Conservation (phyloP, 2,329 filamentous ascomycete species). For the Lasiodiplodia citricola region DNA sequence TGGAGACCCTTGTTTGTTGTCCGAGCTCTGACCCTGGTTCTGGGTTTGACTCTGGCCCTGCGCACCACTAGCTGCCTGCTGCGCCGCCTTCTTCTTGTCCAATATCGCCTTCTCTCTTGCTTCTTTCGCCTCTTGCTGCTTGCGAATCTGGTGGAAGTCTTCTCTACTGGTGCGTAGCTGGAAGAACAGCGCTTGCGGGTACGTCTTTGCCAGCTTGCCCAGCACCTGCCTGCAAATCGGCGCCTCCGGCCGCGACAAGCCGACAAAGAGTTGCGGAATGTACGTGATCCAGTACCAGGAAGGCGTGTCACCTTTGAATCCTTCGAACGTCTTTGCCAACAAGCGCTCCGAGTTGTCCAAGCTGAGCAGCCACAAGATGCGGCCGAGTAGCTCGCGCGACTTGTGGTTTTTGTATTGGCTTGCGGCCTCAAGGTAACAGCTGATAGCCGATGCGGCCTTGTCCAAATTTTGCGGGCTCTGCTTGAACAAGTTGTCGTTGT, state of each 20-base stretch:
- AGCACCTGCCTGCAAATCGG: slow-evolving; percentile 84
- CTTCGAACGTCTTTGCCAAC: slow-evolving; percentile 85
- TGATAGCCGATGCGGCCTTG: slow-evolving; percentile 87
- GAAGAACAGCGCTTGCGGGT: slow-evolving; percentile 94
- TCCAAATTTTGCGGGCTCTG: slow-evolving; percentile 81
- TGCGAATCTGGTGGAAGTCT: slow-evolving; percentile 92
- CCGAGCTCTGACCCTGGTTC: slow-evolving; percentile 2
- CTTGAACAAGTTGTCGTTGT: slow-evolving; percentile 96
- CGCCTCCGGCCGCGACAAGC: slow-evolving; percentile 89
- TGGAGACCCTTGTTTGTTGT: slow-evolving; percentile 41
- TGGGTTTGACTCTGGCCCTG: slow-evolving; percentile 4
- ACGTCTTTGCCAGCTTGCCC: slow-evolving; percentile 91
- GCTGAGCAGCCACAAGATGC: slow-evolving; percentile 94
- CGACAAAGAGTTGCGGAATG: slow-evolving; percentile 93
- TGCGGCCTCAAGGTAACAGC: slow-evolving; percentile 94
- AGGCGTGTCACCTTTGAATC: slow-evolving; percentile 95
- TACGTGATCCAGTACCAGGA: slow-evolving; percentile 99
- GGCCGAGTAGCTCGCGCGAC: slow-evolving; percentile 88
- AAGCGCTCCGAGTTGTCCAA: slow-evolving; percentile 86
- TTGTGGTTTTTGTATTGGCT: slow-evolving; percentile 98
- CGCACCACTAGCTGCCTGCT: slow-evolving; percentile 27
- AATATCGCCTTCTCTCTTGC: slow-evolving; percentile 61
- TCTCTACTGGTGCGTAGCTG: slow-evolving; percentile 90
- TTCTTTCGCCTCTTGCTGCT: slow-evolving; percentile 72
- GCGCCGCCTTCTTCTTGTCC: slow-evolving; percentile 44